Base-by-base conservation (phyloP, 2,329 filamentous ascomycete genomes). In the Phyllosticta ampelicida region DNA sequence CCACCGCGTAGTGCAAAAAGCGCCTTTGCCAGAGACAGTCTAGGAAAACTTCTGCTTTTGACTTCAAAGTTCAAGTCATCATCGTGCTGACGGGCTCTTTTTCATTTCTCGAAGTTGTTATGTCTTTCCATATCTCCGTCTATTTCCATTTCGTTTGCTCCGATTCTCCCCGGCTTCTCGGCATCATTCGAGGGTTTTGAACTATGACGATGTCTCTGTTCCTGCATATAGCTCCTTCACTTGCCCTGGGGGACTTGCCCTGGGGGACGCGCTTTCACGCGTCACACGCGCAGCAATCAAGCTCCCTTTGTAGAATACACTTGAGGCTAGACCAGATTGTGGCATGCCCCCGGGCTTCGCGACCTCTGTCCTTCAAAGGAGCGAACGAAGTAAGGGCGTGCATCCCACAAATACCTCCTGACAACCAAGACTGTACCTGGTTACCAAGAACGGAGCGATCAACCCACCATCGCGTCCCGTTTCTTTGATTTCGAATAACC, bases 401-500 rank as follows among this genome's bases (percentile, higher is more conserved):
- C 9, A 13, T 48, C 52, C 48, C 56, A 59, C 29, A 54, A 51
- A 51, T 29, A 48, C 53, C 57, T 59, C 57, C 57, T 55, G 53
- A 49, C 52, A 55, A 59, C 57, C 57, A 52, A 51, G 49, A 55
- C 51, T 55, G 57, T 30, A 44, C 21, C 48, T 55, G 53, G 53
- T 55, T 59, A 59, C 57, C 57, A 52, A 55, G 53, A 59, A 55
- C 52, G 57, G 53, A 44, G 21, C 48, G 48, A 51, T 59, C 49
- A 16, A 44, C 48, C 57, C 53, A 48, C 53, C 52, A 54, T 54
- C 48, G 21, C 50, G 21, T 18, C 21, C 55, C 20, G 23, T 54
- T 58, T 58, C 56, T 58, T 58, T 58, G 56, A 58, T 52, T 51
- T 30, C 49, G 50, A 36, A 50, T 53, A 44, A 54, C 26, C 56